Base-by-base conservation (phyloP, 1,139 yeast genomes). In the Geotrichum reessii region DNA sequence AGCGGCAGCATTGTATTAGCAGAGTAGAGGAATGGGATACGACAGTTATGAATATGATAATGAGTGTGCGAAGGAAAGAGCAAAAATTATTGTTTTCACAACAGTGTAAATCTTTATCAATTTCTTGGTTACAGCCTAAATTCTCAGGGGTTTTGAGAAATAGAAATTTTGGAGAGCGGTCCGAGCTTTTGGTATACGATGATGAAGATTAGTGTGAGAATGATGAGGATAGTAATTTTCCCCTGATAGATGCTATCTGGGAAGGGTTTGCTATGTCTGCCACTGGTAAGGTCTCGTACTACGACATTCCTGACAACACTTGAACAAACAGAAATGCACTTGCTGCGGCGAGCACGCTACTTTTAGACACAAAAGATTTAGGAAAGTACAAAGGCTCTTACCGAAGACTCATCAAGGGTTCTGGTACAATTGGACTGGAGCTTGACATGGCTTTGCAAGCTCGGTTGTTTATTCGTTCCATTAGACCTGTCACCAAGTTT, bases 181-280 rank as follows among this genome's bases (percentile, higher is more conserved):
- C 44, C n/a, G 44, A 37, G 6, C 6, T 9, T 37, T 12, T n/a
- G 21, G 44, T n/a, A 14, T n/a, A 14, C 19, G 17, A 12, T 37
- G 17, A 37, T 37, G 17, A 37, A 3, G 44, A 46, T 12, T 25
- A 46, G 28, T 19, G 27, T 21, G 42, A 28, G 17, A 22, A 49
- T 8, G 52, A 49, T 17, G 52, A 49, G 22, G 42, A 49, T 8
- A 17, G 31, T 9, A 28, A 51, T n/a, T 28, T 24, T 19, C 42
- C 55, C 9, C 22, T 51, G 17, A 28, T 51, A 49, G 49, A 55
- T 48, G 19, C 69, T 65, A 67, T 81, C 6, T 87, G 95, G 92
- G 91, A 87, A 70, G 95, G 95, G 0, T 89, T 90, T 80, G 84
- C 90, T 1, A 81, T 89, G 75, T 78, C 81, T 2, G 81, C 83